Conservation (phyloP, 2,329 filamentous ascomycete species). For the Daldinia eschscholtzii region DNA sequence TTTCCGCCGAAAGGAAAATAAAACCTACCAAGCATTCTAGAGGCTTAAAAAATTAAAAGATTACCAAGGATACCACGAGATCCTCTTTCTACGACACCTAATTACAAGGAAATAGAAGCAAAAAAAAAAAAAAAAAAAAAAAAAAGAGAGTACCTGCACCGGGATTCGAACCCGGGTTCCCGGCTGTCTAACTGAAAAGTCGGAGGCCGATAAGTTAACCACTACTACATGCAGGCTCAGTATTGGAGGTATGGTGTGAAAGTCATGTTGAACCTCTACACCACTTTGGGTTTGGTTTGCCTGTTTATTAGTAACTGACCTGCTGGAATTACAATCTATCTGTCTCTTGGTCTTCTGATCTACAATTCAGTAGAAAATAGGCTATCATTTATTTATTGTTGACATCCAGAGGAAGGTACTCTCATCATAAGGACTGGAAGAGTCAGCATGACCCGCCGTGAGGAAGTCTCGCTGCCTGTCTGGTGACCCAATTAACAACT, state of each 20-base stretch:
- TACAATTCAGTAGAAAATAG: neutral
- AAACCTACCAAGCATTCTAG: too few species aligned
- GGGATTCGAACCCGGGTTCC: conserved; percentile 41
- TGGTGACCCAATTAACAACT: neutral
- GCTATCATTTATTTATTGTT: neutral
- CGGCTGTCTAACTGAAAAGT: conserved; percentile 30
- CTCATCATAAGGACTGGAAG: neutral
- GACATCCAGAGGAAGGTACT: neutral
- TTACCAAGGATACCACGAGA: too few species aligned
- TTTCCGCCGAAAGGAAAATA: too few species aligned
- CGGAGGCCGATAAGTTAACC: conserved; percentile 43
- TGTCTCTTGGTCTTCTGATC: conserved; percentile 2
- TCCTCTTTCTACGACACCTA: too few species aligned
- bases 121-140: conserved; percentile 17
- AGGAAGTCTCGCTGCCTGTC: neutral
- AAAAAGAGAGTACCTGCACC: conserved; percentile 23
- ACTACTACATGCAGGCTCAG: conserved; percentile 38
- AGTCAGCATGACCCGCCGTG: neutral
- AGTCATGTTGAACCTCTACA: neutral
- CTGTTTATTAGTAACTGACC: neutral
- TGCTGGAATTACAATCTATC: conserved; percentile 1
- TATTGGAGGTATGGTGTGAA: neutral
- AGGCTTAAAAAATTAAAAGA: too few species aligned
- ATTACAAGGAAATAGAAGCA: neutral
- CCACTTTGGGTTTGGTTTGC: neutral